A percentile compares a stretch with the other conserved stretches of the same genome.
These are phyloP conservation scores for Polytrichum commune DNA, from an alignment of 225 moss, liverwort and hornwort species.

Conservation along the genomic window DNA sequence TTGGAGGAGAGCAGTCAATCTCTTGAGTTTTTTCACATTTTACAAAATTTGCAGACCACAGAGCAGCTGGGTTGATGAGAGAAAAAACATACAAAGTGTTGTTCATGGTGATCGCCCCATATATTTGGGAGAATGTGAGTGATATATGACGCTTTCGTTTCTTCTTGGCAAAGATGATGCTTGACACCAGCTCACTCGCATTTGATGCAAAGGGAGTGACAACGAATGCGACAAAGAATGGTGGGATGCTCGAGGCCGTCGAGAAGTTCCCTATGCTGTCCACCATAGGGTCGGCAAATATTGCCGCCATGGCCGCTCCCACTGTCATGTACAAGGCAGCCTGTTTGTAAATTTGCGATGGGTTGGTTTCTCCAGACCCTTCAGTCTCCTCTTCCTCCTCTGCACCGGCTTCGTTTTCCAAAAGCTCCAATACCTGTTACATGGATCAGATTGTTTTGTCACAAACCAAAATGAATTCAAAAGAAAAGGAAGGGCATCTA, in stretches of 20 bases:
- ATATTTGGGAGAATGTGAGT: constrained; percentile 90
- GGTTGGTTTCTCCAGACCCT: constrained; percentile 13
- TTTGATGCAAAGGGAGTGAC: constrained; percentile 95
- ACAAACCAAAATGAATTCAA: too few species aligned
- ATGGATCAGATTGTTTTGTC: not conserved
- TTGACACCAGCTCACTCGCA: constrained; percentile 93
- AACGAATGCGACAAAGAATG: constrained; percentile 92
- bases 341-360: constrained; percentile 44
- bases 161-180: constrained; percentile 78
- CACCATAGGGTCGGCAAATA: constrained; percentile 91
- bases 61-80: not conserved
- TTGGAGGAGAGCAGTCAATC: too few species aligned
- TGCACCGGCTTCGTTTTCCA: constrained; percentile 62
- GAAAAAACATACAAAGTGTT: constrained; percentile 66
- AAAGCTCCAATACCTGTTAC: constrained; percentile 74
- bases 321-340: constrained; percentile 49
- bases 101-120: constrained; percentile 96
- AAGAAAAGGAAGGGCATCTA: too few species aligned
- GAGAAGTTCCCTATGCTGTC: constrained; percentile 88
- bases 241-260: constrained; percentile 69
- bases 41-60: too few species aligned
- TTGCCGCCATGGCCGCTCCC: constrained; percentile 70
- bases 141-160: constrained; percentile 77
- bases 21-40: too few species aligned
- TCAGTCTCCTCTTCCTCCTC: constrained; percentile 30